These are phyloP conservation scores for Boletus reticulatus DNA, from an alignment of 768 basidiomycete genomes.

Conservation along the genomic window DNA sequence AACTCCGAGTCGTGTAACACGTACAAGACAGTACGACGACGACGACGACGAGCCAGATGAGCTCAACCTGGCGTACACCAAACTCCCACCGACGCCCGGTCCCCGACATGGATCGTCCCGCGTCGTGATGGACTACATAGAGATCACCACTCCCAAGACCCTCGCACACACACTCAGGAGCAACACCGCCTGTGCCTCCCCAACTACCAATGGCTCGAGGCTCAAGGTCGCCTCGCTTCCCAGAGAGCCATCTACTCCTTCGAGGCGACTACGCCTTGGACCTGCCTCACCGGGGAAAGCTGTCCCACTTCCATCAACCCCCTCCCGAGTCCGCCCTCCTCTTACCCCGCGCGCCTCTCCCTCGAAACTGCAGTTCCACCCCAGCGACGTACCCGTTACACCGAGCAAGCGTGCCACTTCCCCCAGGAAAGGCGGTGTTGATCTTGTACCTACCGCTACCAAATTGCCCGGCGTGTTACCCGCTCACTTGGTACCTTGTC, in stretches of 20 bases:
- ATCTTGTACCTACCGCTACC: constrained; percentile 7
- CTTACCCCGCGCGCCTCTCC: constrained; percentile 19
- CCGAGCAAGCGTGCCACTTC: constrained; percentile 13
- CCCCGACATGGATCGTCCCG: constrained; percentile 15
- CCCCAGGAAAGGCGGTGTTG: constrained; percentile 10
- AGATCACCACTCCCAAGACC: constrained; percentile 28
- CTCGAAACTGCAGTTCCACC: constrained; percentile 2
- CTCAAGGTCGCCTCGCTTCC: not conserved
- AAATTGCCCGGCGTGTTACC: constrained; percentile 35
- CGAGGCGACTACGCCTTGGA: constrained; percentile 2
- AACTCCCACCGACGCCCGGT: constrained; percentile 25
- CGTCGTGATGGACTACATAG: constrained; percentile 30
- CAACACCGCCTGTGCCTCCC: constrained; percentile 10
- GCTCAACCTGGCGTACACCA: constrained; percentile 23
- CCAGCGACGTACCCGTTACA: constrained; percentile 13
- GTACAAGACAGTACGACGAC: constrained; percentile 14
- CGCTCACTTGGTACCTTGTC: constrained; percentile 40
- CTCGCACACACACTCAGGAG: not conserved
- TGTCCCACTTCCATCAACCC: constrained; percentile 13
- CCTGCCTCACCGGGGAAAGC: not conserved
- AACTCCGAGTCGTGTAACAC: constrained; percentile 35
- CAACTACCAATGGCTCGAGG: not conserved
- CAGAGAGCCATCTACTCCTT: constrained; percentile 20
- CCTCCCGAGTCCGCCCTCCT: constrained; percentile 12
- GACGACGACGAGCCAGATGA: constrained; percentile 26